Base-by-base conservation (phyloP, 441 rosid species). In the Rhodomyrtus psidioides region DNA sequence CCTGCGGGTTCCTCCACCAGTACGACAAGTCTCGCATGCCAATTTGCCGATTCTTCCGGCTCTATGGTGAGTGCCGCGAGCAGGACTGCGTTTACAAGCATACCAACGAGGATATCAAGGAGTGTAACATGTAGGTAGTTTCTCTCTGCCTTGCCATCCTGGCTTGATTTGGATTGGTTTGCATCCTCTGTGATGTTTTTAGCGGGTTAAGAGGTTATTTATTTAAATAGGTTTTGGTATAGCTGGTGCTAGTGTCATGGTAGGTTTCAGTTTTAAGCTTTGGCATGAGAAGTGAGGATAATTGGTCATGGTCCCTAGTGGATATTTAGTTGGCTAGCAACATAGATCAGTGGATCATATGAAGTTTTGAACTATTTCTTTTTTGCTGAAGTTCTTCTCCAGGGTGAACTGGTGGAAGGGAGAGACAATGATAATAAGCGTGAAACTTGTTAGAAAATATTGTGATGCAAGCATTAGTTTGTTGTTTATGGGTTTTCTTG, bases 1-100 rank as follows among this genome's bases (percentile, higher is more conserved):
- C 98, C 83, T 98, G 98, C 86, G 98, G 98, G 55, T 98, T 98
- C 89, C 98, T 98, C 21, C 99, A 98, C 65, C 99, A 96, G 92
- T 98, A 92, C 84, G 99, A 98, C 51, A 98, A 98, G 92, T 92
- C 99, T 83, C 92, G 99, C 55, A 98, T 98, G 99, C 99, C 99
- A 2, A 95, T 98, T 82, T 95, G 99, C 91, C 91, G 99, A 7
- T 95, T 96, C 74, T 98, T 98, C 79, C 90, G 99, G 83, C 89
- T 94, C 3, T 95, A 91, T 51, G 99, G 99, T 12, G 99, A 98
- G 95, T 98, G 99, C 88, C 91, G 99, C 30, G 99, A 98, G 88
- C 99, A 96, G 88, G 99, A 98, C 87, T 98, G 99, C 87, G 98
- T 95, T 9, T 98, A 96, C 87, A 98, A 96, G 90, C 99, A 96